Evolutionary conservation across 148 eudicot species (phyloP).

Genomic region (Simmondsia chinensis): DNA sequence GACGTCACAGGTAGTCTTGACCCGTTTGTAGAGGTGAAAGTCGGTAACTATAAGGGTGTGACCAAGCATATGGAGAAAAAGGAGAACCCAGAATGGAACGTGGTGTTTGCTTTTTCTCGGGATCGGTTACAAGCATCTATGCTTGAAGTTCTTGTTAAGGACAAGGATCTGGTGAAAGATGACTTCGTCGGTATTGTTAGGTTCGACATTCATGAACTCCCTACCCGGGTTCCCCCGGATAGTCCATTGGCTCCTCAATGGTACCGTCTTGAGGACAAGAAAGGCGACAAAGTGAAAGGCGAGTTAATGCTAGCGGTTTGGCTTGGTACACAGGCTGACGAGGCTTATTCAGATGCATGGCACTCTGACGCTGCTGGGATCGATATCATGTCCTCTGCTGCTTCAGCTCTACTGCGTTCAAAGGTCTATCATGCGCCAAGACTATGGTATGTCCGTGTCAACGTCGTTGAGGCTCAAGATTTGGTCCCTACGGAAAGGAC

Average conservation of each 20-base stretch:
- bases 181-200: constrained; percentile 79
- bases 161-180: constrained; percentile 83
- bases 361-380: constrained; percentile 86
- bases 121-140: constrained; percentile 83
- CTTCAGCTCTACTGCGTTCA: constrained; percentile 61
- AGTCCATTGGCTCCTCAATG: constrained; percentile 95
- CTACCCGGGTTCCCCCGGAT: constrained; percentile 90
- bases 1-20: constrained; percentile 88
- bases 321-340: constrained; percentile 98
- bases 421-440: constrained; percentile 93
- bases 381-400: constrained; percentile 66
- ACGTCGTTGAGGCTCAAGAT: constrained; percentile 94
- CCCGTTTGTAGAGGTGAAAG: constrained; percentile 77
- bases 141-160: constrained; percentile 77
- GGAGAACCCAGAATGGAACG: constrained; percentile 81
- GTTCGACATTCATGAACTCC: constrained; percentile 84
- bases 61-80: constrained; percentile 81
- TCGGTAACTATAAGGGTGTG: constrained; percentile 89
- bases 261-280: constrained; percentile 89
- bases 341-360: constrained; percentile 92
- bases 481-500: constrained; percentile 66
- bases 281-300: constrained; percentile 67
- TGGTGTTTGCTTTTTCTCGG: constrained; percentile 88
- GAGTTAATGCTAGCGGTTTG: constrained; percentile 96
- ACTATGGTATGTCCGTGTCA: constrained; percentile 90